A percentile compares a stretch with the other conserved stretches of the same genome.
These are phyloP conservation scores for Quercus cerris DNA, from an alignment of 306 rosid species.

Conservation along the genomic window DNA sequence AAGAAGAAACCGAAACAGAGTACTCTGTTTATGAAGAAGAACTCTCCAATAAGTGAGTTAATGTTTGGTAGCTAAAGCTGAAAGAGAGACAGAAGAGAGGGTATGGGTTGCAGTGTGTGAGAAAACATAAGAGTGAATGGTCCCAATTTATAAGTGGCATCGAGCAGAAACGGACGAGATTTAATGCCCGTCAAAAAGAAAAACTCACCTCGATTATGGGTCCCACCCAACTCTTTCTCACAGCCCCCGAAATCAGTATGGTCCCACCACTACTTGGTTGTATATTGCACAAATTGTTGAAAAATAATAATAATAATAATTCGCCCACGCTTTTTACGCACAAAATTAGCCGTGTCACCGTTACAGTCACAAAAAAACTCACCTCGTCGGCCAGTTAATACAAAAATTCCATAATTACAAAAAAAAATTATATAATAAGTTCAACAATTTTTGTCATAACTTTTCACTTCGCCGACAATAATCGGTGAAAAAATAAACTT, in stretches of 20 bases:
- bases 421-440: too few relatives aligned
- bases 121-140: slow-evolving; percentile 21
- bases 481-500: fast-evolving
- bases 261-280: not conserved
- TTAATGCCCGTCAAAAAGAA: not conserved
- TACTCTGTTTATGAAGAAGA: not conserved
- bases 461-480: fast-evolving
- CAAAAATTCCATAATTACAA: too few relatives aligned
- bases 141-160: slow-evolving; percentile 56
- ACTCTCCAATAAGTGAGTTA: too few relatives aligned
- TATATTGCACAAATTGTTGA: not conserved
- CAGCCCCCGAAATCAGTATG: slow-evolving; percentile 31
- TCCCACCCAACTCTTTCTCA: slow-evolving; percentile 19
- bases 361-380: too few relatives aligned
- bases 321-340: too few relatives aligned
- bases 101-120: slow-evolving; percentile 31
- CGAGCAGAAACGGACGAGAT: slow-evolving; percentile 30
- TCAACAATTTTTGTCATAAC: too few relatives aligned
- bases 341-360: too few relatives aligned
- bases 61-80: not conserved
- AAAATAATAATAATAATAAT: too few relatives aligned
- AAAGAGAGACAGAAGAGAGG: not conserved
- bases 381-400: too few relatives aligned
- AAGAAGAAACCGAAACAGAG: slow-evolving; percentile 24
- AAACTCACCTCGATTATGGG: slow-evolving; percentile 15